phyloP scores from a whole-genome alignment of 179 eudicot species.

The Silene coronaria region DNA sequence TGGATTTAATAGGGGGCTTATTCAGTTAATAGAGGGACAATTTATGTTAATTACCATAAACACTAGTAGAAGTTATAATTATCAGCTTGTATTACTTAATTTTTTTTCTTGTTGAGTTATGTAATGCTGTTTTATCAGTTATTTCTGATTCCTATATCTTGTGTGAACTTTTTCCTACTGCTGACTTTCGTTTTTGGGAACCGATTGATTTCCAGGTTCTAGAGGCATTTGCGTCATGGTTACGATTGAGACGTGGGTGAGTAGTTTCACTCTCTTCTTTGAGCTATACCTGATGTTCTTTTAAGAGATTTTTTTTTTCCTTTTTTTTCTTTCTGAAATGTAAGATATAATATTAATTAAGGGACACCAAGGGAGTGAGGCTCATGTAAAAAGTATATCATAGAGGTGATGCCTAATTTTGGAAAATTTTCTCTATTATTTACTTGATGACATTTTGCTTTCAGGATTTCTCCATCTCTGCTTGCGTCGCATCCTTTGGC shows the following conservation, averaged over 20 bases:
- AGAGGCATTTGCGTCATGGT: slow-evolving; percentile 99
- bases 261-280: slow-evolving; percentile 20
- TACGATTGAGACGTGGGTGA: slow-evolving; percentile 89
- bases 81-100: slow-evolving; percentile 3
- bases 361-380: no score
- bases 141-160: slow-evolving; percentile 8
- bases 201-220: slow-evolving; percentile 57
- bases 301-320: slow-evolving; percentile 3
- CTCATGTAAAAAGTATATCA: no score
- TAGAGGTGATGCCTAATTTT: no score
- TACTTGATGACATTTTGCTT: slow-evolving; percentile 20
- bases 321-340: no score
- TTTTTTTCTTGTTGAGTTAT: not conserved
- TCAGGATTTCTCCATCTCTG: slow-evolving; percentile 77
- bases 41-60: not conserved
- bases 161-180: slow-evolving; percentile 13
- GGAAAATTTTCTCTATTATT: no score
- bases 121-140: not conserved
- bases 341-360: no score
- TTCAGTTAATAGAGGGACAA: no score
- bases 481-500: slow-evolving; percentile 92
- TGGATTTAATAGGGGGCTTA: no score
- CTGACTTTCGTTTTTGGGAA: slow-evolving; percentile 12
- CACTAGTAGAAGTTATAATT: not conserved
- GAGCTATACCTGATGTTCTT: slow-evolving; percentile 2